Conservation (phyloP, 441 rosid genomes). For the Pelargonium myrrhifolium region DNA sequence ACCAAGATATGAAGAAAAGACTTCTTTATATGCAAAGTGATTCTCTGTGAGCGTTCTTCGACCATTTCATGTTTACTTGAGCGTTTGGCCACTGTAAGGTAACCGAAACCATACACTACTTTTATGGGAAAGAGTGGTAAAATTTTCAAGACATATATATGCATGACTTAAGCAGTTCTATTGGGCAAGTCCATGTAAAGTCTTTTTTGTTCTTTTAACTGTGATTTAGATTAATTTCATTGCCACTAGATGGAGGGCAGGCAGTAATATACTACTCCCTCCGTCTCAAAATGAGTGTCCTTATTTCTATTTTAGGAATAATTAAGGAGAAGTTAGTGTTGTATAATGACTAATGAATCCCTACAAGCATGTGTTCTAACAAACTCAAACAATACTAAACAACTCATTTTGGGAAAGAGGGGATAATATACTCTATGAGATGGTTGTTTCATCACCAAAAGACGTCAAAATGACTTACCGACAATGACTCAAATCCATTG, state of each 20-base stretch:
- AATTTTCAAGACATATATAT: too few species aligned
- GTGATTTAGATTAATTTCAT: not conserved
- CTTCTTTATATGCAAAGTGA: not conserved
- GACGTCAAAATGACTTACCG: slow-evolving; percentile 39
- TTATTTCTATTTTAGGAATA: too few species aligned
- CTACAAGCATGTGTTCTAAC: too few species aligned
- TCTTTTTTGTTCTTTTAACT: not conserved
- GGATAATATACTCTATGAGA: not conserved
- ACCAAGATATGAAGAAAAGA: not conserved
- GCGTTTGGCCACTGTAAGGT: not conserved
- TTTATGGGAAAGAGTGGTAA: too few species aligned
- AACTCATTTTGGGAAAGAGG: too few species aligned
- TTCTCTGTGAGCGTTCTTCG: not conserved
- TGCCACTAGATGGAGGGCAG: not conserved
- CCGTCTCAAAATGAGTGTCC: too few species aligned
- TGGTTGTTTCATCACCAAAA: not conserved
- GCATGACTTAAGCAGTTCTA: too few species aligned
- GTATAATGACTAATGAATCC: too few species aligned
- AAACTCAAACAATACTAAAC: too few species aligned
- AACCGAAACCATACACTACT: too few species aligned
- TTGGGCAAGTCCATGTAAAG: not conserved
- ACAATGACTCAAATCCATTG: slow-evolving; percentile 55
- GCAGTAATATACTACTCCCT: not conserved
- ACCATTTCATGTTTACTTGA: not conserved
- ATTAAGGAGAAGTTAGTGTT: too few species aligned